Evolutionary conservation across 495 filamentous ascomycete genomes (phyloP), one percentile per base, ranked within the genome.

Genomic region (Hypoxylon fuscum): DNA sequence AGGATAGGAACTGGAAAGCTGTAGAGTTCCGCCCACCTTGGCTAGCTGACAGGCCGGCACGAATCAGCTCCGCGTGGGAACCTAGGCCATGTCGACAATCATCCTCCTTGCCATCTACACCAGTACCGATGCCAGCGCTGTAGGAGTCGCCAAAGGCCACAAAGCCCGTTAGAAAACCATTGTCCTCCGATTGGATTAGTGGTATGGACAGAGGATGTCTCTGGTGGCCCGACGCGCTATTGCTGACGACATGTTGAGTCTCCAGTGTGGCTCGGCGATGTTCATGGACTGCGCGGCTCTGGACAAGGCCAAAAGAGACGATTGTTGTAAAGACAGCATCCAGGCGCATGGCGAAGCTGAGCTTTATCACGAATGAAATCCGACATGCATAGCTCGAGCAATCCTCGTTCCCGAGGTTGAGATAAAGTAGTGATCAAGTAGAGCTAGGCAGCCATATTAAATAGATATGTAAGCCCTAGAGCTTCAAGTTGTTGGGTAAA

Each of bases 141-240:
- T 81, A 83, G 7, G 79, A 81, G 55, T 83, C 79, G 6, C 80
- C 80, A 31, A 81, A 66, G 11, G 78, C 72, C 44, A 71, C 69
- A 56, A 79, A 80, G 34, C 73, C 74, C 3, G 60, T 49, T 11
- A 38, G 27, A 9, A 32, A 9, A 5, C 12, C n/a, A 0, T 22
- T 10, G 5, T n/a, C 15, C 17, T 10, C 23, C 1, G 27, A 12
- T 14, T 42, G 45, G 17, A 2, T 14, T 23, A 15, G 34, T 14
- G 31, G 18, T 22, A 58, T 21, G 15, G 35, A 44, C 4, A 35
- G 29, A 7, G 58, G 53, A 15, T 17, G 48, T 45, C 29, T 35
- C 17, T 44, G 31, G 12, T 50, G 15, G 11, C 15, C n/a, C 15
- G 47, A 21, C 12, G 15, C 10, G 18, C 37, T 27, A n/a, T 34